Base-by-base conservation (phyloP, 169 alveolate species). In the Eimeria tenella region DNA sequence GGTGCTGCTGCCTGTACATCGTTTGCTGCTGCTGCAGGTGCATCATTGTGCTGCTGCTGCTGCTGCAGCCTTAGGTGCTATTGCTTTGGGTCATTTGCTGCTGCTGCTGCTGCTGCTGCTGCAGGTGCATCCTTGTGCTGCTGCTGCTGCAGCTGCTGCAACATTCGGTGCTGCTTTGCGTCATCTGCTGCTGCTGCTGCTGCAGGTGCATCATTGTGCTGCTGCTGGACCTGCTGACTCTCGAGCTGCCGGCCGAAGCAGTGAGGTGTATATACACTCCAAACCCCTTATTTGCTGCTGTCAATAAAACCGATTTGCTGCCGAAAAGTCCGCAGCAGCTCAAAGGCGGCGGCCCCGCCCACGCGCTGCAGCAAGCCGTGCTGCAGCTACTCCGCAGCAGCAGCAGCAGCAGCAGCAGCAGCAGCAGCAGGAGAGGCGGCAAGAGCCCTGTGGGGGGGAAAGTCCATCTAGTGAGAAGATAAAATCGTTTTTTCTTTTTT, bases 151-250 rank as follows among this genome's bases (percentile, higher is more conserved):
- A n/a, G n/a, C n/a, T n/a, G n/a, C n/a, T n/a, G n/a, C n/a, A n/a
- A n/a, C n/a, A n/a, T n/a, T n/a, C n/a, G n/a, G n/a, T n/a, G n/a
- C n/a, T n/a, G n/a, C n/a, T n/a, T n/a, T n/a, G n/a, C n/a, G n/a
- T n/a, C n/a, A n/a, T n/a, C n/a, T n/a, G n/a, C 50, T 31, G 77
- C 77, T 68, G 77, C n/a, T 68, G 77, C 77, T 31, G 49, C 77
- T 68, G 77, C 77, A 68, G 77, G 77, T 68, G 77, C 42, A 7
- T 68, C 77, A 17, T 68, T 21, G 17, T 68, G 77, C 77, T 68
- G 50, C 11, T 68, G 21, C 49, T 68, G 50, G 77, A 68, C n/a
- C 11, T 21, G 77, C 77, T 68, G 77, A 68, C 77, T 15, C 25
- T 68, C 13, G 77, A 68, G 77, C 49, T 68, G 77, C 77, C 77